A percentile compares a stretch with the other conserved stretches of the same genome.
Evolutionary conservation across 225 moss, liverwort and hornwort species (phyloP).

Genomic region (Physcomitrium patens): DNA sequence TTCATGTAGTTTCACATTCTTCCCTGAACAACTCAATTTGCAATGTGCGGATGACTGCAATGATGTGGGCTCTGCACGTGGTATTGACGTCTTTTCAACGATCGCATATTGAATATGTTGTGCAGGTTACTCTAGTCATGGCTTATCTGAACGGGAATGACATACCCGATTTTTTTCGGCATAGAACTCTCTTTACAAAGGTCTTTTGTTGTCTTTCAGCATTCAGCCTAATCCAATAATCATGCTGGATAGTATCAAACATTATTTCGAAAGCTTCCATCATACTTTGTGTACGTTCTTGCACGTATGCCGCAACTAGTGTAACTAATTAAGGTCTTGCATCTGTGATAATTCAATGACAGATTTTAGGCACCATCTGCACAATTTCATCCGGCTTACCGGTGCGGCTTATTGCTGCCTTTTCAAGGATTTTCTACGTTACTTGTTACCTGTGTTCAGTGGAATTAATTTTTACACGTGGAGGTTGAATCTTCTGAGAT

Average conservation of each 20-base stretch:
- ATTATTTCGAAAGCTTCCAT: neutral
- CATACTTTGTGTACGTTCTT: slow-evolving; percentile 14
- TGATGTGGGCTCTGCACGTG: neutral
- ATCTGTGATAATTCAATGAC: slow-evolving; percentile 30
- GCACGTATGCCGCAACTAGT: neutral
- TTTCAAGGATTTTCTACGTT: slow-evolving; percentile 3
- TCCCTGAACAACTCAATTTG: slow-evolving; percentile 2
- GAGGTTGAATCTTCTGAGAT: neutral
- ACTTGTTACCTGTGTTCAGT: neutral
- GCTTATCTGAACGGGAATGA: slow-evolving; percentile 85
- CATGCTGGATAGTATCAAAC: too few species aligned
- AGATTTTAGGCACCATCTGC: slow-evolving; percentile 86
- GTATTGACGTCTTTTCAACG: neutral
- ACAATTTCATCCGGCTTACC: slow-evolving; percentile 85
- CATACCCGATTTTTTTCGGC: slow-evolving; percentile 67
- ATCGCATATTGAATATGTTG: slow-evolving; percentile 8
- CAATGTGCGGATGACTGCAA: neutral
- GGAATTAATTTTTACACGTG: neutral
- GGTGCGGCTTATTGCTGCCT: slow-evolving; percentile 42
- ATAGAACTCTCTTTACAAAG: slow-evolving; percentile 64
- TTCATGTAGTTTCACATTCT: neutral
- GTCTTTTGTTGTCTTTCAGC: slow-evolving; percentile 26
- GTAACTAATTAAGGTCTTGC: slow-evolving; percentile 7
- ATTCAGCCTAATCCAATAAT: too few species aligned
- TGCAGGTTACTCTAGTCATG: slow-evolving; percentile 82